These are phyloP conservation scores for Pseudopithomyces maydicus DNA, from an alignment of 2,329 filamentous ascomycete species.

Conservation along the genomic window DNA sequence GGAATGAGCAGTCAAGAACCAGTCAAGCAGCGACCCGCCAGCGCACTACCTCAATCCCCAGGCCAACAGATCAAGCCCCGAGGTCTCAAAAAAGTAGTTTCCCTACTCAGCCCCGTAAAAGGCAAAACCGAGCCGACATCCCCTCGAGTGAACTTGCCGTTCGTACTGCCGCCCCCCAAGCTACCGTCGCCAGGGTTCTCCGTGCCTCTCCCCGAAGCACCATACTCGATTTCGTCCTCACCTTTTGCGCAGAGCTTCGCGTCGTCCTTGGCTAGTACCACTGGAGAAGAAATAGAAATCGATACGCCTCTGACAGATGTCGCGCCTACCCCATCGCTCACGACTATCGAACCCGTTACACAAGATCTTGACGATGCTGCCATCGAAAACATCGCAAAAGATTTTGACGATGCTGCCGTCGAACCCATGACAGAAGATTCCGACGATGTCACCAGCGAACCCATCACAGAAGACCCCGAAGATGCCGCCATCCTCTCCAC, in stretches of 20 bases:
- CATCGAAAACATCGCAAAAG: no score
- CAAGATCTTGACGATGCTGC: neutral
- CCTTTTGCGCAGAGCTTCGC: no score
- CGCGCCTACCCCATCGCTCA: no score
- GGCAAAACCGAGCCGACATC: neutral
- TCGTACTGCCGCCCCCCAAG: neutral
- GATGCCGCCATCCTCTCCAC: neutral
- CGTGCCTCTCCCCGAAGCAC: neutral
- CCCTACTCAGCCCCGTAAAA: neutral
- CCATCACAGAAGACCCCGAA: neutral
- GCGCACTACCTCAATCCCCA: neutral
- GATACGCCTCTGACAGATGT: neutral
- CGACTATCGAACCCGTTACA: neutral
- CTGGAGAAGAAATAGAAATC: no score
- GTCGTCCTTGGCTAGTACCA: no score
- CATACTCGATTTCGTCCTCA: neutral
- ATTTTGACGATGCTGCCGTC: neutral
- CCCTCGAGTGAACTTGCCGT: neutral
- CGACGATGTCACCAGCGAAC: no score
- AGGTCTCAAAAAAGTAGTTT: neutral
- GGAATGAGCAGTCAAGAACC: neutral
- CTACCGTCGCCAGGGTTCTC: neutral
- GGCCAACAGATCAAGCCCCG: neutral
- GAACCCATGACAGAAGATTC: no score
- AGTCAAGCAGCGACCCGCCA: neutral